These are phyloP conservation scores for Magnusiomyces suaveolens DNA, from an alignment of 1,139 yeast genomes.

Conservation along the genomic window DNA sequence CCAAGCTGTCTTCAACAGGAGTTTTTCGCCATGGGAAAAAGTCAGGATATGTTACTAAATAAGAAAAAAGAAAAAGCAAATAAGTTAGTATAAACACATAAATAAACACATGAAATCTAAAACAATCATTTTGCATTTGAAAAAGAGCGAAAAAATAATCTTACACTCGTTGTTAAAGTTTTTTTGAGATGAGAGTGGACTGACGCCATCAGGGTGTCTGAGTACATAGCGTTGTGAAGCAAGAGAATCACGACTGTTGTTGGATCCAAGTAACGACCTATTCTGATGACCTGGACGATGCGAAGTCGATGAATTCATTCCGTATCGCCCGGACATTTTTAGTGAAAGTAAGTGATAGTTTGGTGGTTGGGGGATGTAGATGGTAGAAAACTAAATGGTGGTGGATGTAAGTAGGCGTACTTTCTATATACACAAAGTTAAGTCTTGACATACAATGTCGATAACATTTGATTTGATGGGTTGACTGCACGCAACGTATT, in stretches of 20 bases:
- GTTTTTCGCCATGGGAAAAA: slow-evolving; percentile 62
- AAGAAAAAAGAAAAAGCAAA: slow-evolving; percentile 1
- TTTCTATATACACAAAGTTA: too few species aligned
- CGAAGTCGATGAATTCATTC: not conserved
- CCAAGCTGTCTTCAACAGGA: slow-evolving; percentile 43
- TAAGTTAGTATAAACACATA: too few species aligned
- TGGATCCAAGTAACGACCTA: not conserved
- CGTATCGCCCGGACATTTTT: not conserved
- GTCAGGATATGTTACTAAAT: slow-evolving; percentile 51
- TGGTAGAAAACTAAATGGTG: not conserved
- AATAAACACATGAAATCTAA: too few species aligned
- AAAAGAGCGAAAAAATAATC: not conserved
- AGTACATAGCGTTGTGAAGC: slow-evolving; percentile 20
- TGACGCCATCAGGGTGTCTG: slow-evolving; percentile 30
- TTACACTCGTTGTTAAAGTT: slow-evolving; percentile 9
- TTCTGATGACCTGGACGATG: slow-evolving; percentile 2
- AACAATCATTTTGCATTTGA: not conserved
- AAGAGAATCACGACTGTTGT: slow-evolving; percentile 19
- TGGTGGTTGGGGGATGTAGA: not conserved
- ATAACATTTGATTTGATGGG: too few species aligned
- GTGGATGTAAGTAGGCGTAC: not conserved
- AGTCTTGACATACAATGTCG: too few species aligned
- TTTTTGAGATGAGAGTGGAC: slow-evolving; percentile 29
- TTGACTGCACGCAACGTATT: too few species aligned
- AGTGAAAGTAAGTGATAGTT: not conserved